Percentiles rank a stretch among this genome's conserved stretches.
Evolutionary conservation across 2,329 filamentous ascomycete genomes (phyloP).

Genomic region (Verticillium dahliae): DNA sequence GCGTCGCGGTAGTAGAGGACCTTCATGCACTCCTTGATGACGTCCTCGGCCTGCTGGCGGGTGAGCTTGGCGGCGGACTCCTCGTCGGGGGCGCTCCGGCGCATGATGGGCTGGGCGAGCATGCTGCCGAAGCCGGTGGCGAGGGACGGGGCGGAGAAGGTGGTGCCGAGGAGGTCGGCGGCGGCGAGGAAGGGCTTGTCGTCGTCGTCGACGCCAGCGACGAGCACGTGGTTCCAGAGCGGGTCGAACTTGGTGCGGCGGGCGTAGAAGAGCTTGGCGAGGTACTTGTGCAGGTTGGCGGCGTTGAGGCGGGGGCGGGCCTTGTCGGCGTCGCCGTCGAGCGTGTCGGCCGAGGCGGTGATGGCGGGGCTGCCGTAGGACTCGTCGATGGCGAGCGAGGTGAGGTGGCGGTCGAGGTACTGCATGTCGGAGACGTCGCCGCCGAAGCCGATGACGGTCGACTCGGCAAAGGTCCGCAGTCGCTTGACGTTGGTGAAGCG

Average conservation of each 20-base stretch:
- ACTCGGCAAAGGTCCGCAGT: conserved; percentile 79
- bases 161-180: conserved; percentile 88
- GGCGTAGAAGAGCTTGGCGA: conserved; percentile 92
- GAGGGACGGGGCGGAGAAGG: conserved; percentile 79
- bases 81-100: conserved; percentile 78
- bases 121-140: conserved; percentile 92
- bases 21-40: conserved; percentile 94
- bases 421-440: conserved; percentile 99
- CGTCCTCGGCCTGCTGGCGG: conserved; percentile 70
- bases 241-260: conserved; percentile 94
- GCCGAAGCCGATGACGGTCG: conserved; percentile 84
- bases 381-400: conserved; percentile 80
- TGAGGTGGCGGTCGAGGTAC: conserved; percentile 88
- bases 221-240: conserved; percentile 91
- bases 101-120: conserved; percentile 87
- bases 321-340: neutral
- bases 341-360: conserved; percentile 25
- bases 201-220: conserved; percentile 78
- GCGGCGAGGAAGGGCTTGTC: conserved; percentile 83
- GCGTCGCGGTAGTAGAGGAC: conserved; percentile 97
- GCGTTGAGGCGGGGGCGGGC: conserved; percentile 61
- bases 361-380: conserved; percentile 57
- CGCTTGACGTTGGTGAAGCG: conserved; percentile 97
- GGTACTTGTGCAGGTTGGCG: conserved; percentile 92
- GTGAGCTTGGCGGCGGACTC: conserved; percentile 64